Evolutionary conservation across 148 eudicot genomes (phyloP).

Genomic region (Rhododendron henanense): DNA sequence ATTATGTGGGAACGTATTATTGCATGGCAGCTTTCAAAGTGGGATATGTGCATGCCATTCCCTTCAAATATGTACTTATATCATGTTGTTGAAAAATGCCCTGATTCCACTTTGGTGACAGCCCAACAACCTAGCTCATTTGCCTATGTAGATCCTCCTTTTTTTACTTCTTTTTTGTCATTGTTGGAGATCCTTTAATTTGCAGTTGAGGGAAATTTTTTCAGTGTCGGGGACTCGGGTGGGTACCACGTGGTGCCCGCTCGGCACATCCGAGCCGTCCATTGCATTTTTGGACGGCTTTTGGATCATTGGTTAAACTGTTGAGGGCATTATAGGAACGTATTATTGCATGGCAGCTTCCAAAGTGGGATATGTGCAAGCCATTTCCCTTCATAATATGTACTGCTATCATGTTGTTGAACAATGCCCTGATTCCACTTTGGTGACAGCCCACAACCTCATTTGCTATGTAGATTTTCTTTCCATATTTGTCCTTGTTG

Average conservation of each 20-base stretch:
- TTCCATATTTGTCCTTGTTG: neutral
- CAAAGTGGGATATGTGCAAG: neutral
- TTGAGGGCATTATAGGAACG: neutral
- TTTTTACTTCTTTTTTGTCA: no score
- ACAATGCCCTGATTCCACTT: neutral
- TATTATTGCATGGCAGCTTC: neutral
- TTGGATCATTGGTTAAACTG: neutral
- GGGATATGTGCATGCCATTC: neutral
- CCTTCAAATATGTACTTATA: no score
- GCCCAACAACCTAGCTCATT: no score
- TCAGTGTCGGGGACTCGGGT: no score
- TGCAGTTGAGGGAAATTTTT: no score
- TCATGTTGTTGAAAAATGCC: no score
- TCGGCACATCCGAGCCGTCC: no score
- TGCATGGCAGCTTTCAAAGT: neutral
- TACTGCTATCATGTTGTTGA: neutral
- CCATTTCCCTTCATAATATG: neutral
- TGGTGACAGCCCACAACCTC: neutral
- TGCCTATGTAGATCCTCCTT: no score
- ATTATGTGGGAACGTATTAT: neutral
- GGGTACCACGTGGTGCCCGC: no score
- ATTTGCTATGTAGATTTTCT: neutral
- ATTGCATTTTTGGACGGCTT: no score
- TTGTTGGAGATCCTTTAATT: no score
- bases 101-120: no score